Evolutionary conservation across 805 yeast genomes (phyloP), one percentile per base, ranked within the genome.

Genomic region (Candida pini): DNA sequence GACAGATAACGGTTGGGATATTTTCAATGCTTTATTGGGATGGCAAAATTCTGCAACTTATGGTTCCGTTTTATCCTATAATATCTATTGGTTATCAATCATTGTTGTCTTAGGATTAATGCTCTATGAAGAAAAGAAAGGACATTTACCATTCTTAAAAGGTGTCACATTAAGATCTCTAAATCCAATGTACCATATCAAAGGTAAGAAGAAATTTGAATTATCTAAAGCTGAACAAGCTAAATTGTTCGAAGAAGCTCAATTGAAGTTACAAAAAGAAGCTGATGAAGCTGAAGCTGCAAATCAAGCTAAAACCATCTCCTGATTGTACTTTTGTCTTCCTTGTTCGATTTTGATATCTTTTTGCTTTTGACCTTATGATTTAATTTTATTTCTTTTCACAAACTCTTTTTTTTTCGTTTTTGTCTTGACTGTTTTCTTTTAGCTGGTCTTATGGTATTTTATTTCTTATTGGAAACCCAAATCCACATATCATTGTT

Each of bases 11-110:
- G 76, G 80, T 21, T 88, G 95, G 95, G 86, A 87, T 95, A 65
- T 88, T 23, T 69, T 84, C 49, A 86, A 89, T 23, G 96, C 95
- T 1, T 66, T 88, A 5, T 69, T 88, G 33, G 97, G 97, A 2
- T 88, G 97, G 97, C 87, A 92, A 10, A 88, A 88, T 56, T 76
- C 89, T 43, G 96, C 96, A 3, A 88, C 97, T 0, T 85, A 81
- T 53, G 95, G 97, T 38, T 86, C 96, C 5, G 89, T 90, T 40
- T 65, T 90, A 35, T 76, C 89, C 31, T 90, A 90, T 70, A 88
- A 87, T 65, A 45, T 81, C 43, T 90, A 90, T 69, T 90, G 98
- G 98, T 49, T 89, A 35, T 60, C 63, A 26, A 57, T 87, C 36
- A 81, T 82, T 42, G 41, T 65, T 16, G 61, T 69, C 24, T 54